Base-by-base conservation (phyloP, 2,329 filamentous ascomycete genomes). In the Pseudofabraea citricarpa region DNA sequence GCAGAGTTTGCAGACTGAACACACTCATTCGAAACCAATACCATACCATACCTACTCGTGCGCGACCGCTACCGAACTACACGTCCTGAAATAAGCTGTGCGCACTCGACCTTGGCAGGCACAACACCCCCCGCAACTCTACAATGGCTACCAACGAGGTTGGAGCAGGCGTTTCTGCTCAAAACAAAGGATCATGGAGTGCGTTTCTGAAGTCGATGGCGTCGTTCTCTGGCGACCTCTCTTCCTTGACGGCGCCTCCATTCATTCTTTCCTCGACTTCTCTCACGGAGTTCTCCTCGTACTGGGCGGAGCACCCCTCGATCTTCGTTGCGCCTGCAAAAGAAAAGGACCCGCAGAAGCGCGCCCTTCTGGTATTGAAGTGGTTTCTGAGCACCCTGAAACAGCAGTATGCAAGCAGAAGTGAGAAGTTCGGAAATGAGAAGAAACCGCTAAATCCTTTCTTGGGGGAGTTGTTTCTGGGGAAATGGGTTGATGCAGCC, bases 401-500 rank as follows among this genome's bases (percentile, higher is more conserved):
- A 71, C 88, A 94, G 66, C 89, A 95, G 63, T 82, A 83, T 58
- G 78, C 79, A 45, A 80, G 73, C 58, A 75, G 77, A 46, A 94
- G 87, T 61, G 90, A 96, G 55, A 71, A 81, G 56, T 82, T 75
- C 51, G 90, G 89, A 39, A 93, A 89, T 60, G 91, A 96, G 74
- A 97, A 97, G 81, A 98, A 97, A 73, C 91, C 91, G 2, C 70
- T 98, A 47, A 97, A 98, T 62, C 93, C 93, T 0, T 97, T 98
- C 69, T 70, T 98, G 26, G 91, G 91, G 44, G 91, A 98, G 71
- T 77, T 97, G 24, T 97, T 96, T 68, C 67, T 97, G 21, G 93
- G 91, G 19, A 85, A 83, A 57, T 98, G 93, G 93, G 79, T 85
- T 46, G 87, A 95, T 60, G 75, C 80, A 36, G 79, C 81, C 41